Base-by-base conservation (phyloP, 495 filamentous ascomycete genomes). In the Aspergillus affinis region DNA sequence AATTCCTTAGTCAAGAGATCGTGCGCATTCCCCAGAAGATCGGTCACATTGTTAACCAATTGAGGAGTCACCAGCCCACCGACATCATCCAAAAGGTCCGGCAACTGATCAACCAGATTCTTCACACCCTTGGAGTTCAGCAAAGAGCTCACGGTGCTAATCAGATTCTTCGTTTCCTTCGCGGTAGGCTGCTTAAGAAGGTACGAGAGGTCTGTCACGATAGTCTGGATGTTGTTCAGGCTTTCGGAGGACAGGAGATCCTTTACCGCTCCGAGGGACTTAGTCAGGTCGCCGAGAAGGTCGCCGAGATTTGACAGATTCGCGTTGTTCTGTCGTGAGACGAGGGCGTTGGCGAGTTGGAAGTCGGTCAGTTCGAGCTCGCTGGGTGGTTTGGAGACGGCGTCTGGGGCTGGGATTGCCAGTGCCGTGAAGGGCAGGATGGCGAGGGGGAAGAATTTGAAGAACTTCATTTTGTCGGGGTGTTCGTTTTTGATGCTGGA, bases 181-280 rank as follows among this genome's bases (percentile, higher is more conserved):
- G 60, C 50, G 32, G 60, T 62, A 0, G 60, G 60, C 15, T 56
- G 17, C 41, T 30, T 27, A 15, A 62, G 60, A 6, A 62, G 32
- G n/a, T 1, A n/a, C 6, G 60, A 19, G 21, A 20, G 13, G 10
- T 54, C 29, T 32, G 54, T 58, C 23, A 62, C 36, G 20, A 62
- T 6, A 1, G 23, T 12, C 48, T 62, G 57, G 41, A 58, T 62
- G 49, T 58, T 62, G 41, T 62, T 54, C 60, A 62, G 56, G 60
- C 60, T 62, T 15, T 62, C 54, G 17, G 49, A 17, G 23, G 60
- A 62, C n/a, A 58, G 47, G 13, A 62, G 54, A 7, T 58, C 49
- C 53, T 58, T 53, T 10, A 62, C 57, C 17, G 60, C 36, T 9
- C 30, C 47, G 20, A 62, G 10, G 6, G 55, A 51, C 6, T 62